Evolutionary conservation across 208 protist genomes (phyloP), one percentile per base, ranked within the genome.

Genomic region (Strigomonas culicis): DNA sequence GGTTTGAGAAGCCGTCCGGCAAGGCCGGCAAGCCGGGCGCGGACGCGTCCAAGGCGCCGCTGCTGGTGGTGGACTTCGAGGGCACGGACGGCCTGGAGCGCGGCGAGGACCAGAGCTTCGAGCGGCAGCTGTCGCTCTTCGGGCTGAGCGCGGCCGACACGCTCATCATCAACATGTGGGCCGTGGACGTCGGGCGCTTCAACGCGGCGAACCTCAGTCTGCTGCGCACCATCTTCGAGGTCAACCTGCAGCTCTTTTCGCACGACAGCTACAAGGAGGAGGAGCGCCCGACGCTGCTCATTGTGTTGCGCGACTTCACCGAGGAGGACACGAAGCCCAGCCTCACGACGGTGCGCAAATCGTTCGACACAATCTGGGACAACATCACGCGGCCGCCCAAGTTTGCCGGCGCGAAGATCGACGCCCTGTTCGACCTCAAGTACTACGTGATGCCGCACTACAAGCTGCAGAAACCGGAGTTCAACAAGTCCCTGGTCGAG

Each of bases 111-210:
- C 92, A 95, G 58, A 90, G 79, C 53, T 98, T 99, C 71, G 98
- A 99, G 77, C 88, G 96, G 39, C 97, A 99, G 69, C 89, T 96
- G 19, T 97, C 96, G 10, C 90, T 99, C 30, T 99, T 99, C 76
- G 97, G 97, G 7, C 79, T 99, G 19, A 94, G 95, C 36, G 63
- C 99, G 13, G 88, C 96, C 0, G 97, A 99, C 63, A 96, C 98
- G 7, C 86, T 99, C 22, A 93, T 99, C 25, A 90, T 99, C 49
- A 99, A 99, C 69, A 97, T 99, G 95, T 99, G 97, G 96, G 66
- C 87, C 15, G 81, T 97, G 21, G 98, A 99, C 66, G 88, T 99
- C 34, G 98, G 98, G 32, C 89, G 98, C 56, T 98, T 92, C 63
- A 88, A 97, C 60, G 97, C 92, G 10, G 86, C 97, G 3, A 99